Conservation (phyloP, 495 filamentous ascomycete species). For the Xylaria telfairii region DNA sequence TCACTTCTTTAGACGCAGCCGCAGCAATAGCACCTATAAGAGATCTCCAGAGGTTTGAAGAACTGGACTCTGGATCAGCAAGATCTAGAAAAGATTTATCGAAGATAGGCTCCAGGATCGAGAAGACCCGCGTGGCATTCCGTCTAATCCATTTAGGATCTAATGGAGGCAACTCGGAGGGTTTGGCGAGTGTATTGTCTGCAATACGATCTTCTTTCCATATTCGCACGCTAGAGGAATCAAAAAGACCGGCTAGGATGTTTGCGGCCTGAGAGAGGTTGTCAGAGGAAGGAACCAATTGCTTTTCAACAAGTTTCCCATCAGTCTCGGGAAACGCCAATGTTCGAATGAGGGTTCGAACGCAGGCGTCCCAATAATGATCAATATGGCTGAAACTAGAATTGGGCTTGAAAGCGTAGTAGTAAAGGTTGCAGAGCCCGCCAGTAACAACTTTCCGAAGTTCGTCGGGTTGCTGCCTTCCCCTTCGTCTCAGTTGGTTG, state of each 20-base stretch:
- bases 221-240: conserved; percentile 63
- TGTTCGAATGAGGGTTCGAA: conserved; percentile 61
- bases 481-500: conserved; percentile 71
- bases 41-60: conserved; percentile 68
- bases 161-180: conserved; percentile 76
- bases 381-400: conserved; percentile 67
- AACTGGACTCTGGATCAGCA: conserved; percentile 49
- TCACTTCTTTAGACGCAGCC: conserved; percentile 88
- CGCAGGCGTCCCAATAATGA: conserved; percentile 78
- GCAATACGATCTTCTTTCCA: conserved; percentile 79
- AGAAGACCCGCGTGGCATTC: conserved; percentile 65
- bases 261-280: conserved; percentile 56
- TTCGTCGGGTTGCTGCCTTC: conserved; percentile 62
- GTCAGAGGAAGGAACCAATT: conserved; percentile 28
- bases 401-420: conserved; percentile 82
- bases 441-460: conserved; percentile 65
- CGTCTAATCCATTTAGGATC: conserved; percentile 89
- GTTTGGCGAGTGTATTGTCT: conserved; percentile 59
- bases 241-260: conserved; percentile 73
- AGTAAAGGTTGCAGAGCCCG: conserved; percentile 79
- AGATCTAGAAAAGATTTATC: conserved; percentile 60
- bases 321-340: conserved; percentile 43
- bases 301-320: conserved; percentile 31
- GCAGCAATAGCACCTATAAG: conserved; percentile 73
- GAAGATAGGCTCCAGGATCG: conserved; percentile 68